Evolutionary conservation across 2,329 filamentous ascomycete species (phyloP).

Genomic region (Cercospora sp.): DNA sequence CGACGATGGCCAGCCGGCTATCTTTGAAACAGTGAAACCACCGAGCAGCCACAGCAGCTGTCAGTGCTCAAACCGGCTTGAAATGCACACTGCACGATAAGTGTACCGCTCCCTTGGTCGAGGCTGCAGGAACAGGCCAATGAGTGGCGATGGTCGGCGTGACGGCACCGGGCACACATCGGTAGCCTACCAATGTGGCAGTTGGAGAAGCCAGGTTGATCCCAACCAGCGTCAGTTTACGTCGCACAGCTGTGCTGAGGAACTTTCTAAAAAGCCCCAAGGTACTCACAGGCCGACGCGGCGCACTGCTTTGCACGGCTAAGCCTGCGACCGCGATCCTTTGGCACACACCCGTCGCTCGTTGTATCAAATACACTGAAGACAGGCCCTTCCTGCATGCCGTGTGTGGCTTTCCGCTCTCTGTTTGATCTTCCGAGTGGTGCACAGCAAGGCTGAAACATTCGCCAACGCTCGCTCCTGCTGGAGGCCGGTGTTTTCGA

Average conservation of each 20-base stretch:
- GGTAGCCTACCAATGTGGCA: conserved; percentile 15
- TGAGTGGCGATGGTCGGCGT: conserved; percentile 12
- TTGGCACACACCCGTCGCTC: conserved; percentile 7
- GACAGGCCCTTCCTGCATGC: conserved; percentile 9
- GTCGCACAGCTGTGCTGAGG: conserved; percentile 10
- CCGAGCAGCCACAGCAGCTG: conserved; percentile 21
- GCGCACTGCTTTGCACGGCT: conserved; percentile 4
- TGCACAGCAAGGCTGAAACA: conserved; percentile 20
- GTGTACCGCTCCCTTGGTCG: conserved; percentile 9
- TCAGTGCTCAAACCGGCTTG: conserved; percentile 19
- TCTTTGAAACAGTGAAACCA: conserved; percentile 20
- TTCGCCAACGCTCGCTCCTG: not conserved
- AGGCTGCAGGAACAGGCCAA: conserved; percentile 21
- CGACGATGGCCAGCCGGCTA: conserved; percentile 18
- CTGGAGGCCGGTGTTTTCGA: conserved; percentile 13
- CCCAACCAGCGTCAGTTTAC: conserved; percentile 20
- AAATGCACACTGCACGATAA: conserved; percentile 21
- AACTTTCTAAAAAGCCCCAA: conserved; percentile 20
- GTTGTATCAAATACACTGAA: conserved; percentile 12
- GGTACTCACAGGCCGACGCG: conserved; percentile 9
- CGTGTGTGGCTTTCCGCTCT: conserved; percentile 8
- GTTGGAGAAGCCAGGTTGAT: conserved; percentile 15
- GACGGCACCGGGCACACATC: conserved; percentile 21
- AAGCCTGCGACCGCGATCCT: not conserved
- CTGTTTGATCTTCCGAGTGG: conserved; percentile 11